Base-by-base conservation (phyloP, 305 asterid genomes). In the Solanum chacoense region DNA sequence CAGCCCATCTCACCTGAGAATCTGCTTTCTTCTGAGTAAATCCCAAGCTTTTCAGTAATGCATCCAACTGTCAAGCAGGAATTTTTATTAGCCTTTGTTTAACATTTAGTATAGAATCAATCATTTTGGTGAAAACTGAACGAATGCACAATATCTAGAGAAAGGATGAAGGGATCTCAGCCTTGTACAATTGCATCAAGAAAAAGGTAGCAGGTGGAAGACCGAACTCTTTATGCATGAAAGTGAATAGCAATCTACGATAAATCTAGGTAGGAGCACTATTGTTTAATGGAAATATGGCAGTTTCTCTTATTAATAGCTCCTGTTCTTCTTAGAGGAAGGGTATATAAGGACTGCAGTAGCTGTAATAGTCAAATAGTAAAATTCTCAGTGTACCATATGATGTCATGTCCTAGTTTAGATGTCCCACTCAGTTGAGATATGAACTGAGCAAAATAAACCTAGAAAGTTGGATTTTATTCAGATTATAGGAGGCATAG, bases 1-100 rank as follows among this genome's bases (percentile, higher is more conserved):
- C 95, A 84, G 98, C 97, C 98, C 99, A 97, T 92, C 99, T 94
- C 85, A 96, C 98, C 88, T 95, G 98, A 89, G 93, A 95, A 92
- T 97, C 98, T 7, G 97, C 90, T 90, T 97, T 97, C 95, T 96
- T 96, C 91, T 96, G 99, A 3, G 98, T 96, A 92, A 97, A 97
- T 18, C 98, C 98, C 90, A 97, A 88, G 92, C 98, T 91, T 87
- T 91, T 92, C 26, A 97, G 94, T 67, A 97, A 89, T 26, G 78
- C 91, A 87, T 97, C 98, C 94, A 97, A 91, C 98, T 97, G 95
- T 84, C 73, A 84, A 81, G 5, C 76, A 89, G 85, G 87, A 22
- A 85, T 31, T 31, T 22, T 16, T 16, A 69, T 84, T 73, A 88
- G 85, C 84, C 88, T 65, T 81, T 42, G 71, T 81, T 79, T 81